Percentiles rank a stretch among this genome's conserved stretches.
Conservation (phyloP, 345 rosid genomes). For the Passiflora organensis region DNA sequence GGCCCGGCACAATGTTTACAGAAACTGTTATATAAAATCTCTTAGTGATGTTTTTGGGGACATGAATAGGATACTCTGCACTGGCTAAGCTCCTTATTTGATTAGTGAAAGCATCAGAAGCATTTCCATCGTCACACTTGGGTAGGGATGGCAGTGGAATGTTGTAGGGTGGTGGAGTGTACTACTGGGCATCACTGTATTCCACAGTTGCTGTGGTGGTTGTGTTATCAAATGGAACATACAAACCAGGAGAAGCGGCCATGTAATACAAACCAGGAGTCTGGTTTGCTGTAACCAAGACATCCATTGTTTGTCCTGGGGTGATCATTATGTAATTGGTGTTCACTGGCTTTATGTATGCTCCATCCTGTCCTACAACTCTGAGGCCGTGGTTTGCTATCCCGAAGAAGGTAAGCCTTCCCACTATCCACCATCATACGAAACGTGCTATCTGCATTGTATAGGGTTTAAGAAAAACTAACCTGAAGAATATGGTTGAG, state of each 20-base stretch:
- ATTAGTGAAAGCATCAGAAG: background rate
- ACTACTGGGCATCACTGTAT: constrained; percentile 33
- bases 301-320: constrained; percentile 81
- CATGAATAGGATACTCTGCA: constrained; percentile 7
- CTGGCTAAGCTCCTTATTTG: constrained; percentile 8
- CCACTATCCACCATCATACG: constrained; percentile 16
- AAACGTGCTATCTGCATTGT: constrained; percentile 14
- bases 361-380: constrained; percentile 32
- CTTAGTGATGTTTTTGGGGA: background rate
- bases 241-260: constrained; percentile 39
- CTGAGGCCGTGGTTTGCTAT: constrained; percentile 31
- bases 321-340: constrained; percentile 46
- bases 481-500: background rate
- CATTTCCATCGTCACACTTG: constrained; percentile 4
- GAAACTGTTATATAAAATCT: background rate
- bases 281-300: constrained; percentile 65
- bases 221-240: constrained; percentile 12
- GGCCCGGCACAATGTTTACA: background rate
- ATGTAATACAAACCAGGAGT: constrained; percentile 65
- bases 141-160: constrained; percentile 11
- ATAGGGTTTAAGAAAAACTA: background rate
- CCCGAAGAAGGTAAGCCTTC: constrained; percentile 33
- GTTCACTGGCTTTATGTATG: constrained; percentile 21
- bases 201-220: constrained; percentile 27
- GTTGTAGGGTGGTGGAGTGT: constrained; percentile 1